A percentile compares a stretch with the other conserved stretches of the same genome.
Evolutionary conservation across 2,329 filamentous ascomycete species (phyloP).

Genomic region (Scedosporium aurantiacum): DNA sequence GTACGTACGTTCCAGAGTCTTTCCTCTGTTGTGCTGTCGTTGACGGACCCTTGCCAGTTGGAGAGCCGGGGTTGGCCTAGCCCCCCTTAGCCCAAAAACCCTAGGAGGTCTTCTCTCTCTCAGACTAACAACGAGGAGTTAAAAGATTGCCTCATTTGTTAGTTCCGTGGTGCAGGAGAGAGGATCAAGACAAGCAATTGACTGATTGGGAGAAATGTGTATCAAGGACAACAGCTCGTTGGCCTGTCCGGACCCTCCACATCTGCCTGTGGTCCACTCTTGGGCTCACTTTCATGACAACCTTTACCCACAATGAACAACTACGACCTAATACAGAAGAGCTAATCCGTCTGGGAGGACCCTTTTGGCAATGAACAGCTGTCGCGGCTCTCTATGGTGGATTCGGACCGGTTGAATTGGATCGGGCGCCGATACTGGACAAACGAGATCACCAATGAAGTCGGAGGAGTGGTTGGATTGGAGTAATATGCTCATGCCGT

Average conservation of each 20-base stretch:
- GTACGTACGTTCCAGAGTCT: neutral
- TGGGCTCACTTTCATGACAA: neutral
- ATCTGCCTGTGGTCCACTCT: neutral
- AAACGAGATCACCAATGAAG: neutral
- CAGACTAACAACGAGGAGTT: no score
- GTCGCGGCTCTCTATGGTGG: neutral
- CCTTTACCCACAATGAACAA: neutral
- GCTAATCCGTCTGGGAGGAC: neutral
- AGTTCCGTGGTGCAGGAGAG: no score
- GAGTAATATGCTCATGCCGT: neutral
- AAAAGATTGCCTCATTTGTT: no score
- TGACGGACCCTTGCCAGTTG: neutral
- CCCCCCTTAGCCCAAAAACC: no score
- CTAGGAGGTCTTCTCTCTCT: no score
- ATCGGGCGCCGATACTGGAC: neutral
- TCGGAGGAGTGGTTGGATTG: neutral
- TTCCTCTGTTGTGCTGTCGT: neutral
- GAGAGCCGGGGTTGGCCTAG: no score
- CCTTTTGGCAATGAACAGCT: neutral
- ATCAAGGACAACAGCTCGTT: neutral
- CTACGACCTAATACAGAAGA: neutral
- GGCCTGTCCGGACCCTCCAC: neutral
- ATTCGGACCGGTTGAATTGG: neutral
- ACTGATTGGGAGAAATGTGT: neutral
- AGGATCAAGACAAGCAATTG: neutral